A percentile compares a stretch with the other conserved stretches of the same genome.
Conservation (phyloP, 164 flowering plant genomes). For the Berberis vulgaris region DNA sequence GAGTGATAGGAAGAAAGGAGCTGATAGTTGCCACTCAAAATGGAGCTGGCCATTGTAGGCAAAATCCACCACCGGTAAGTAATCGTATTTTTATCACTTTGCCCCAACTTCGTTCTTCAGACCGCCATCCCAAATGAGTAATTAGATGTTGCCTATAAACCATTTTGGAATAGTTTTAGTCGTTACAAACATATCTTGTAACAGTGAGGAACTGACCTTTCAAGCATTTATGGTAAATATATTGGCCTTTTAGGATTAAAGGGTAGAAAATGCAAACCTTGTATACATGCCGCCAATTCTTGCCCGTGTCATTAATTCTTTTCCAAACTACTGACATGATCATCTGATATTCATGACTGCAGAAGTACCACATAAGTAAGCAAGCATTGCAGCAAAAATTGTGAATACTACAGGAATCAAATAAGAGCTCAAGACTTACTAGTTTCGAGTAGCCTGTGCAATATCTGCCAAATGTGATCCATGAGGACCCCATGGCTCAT, state of each 20-base stretch:
- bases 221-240: not conserved
- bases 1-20: no score
- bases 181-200: no score
- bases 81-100: no score
- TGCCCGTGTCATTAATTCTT: slow-evolving; percentile 88
- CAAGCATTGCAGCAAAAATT: slow-evolving; percentile 2
- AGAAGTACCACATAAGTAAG: slow-evolving; percentile 8
- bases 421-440: slow-evolving; percentile 35
- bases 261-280: slow-evolving; percentile 42
- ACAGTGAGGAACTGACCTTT: not conserved
- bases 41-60: no score
- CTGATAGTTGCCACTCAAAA: no score
- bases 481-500: slow-evolving; percentile 99
- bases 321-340: slow-evolving; percentile 93
- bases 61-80: no score
- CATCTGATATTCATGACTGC: slow-evolving; percentile 94
- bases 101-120: no score
- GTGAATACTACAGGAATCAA: not conserved
- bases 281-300: slow-evolving; percentile 99
- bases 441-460: slow-evolving; percentile 88
- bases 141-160: no score
- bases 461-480: slow-evolving; percentile 91
- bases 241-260: not conserved
- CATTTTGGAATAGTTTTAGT: no score
- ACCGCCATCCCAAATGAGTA: no score